Base-by-base conservation (phyloP, 148 eudicot genomes). In the Nyssa sinensis region DNA sequence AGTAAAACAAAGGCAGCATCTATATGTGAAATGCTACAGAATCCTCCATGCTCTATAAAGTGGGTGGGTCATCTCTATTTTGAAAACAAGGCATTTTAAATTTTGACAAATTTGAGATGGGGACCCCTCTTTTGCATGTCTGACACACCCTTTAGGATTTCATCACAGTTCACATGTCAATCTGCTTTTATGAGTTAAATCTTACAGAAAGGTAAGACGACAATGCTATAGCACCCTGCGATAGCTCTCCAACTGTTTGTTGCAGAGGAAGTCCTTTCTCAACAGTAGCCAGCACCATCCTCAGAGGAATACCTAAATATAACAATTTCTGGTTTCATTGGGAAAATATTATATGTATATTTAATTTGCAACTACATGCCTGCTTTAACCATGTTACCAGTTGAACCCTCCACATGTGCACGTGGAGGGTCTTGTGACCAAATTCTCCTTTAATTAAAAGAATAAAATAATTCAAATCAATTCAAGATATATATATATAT, bases 121-220 rank as follows among this genome's bases (percentile, higher is more conserved):
- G 5, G 59, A n/a, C 24, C 0, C 59, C 3, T 55, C 1, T 55
- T 0, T 55, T 17, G 59, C 59, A 55, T n/a, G 21, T 17, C 17
- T 55, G 19, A 55, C 59, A 55, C 7, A 55, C 4, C 2, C 24
- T 19, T 7, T 19, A 44, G 51, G 24, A 55, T 55, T 1, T 55
- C 9, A 55, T 57, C 31, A 17, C 5, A 55, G 69, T 47, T 47
- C 59, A 61, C 28, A 33, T 32, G 27, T 49, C 69, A 32, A 68
- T 25, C 23, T 35, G 27, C 28, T 53, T 47, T 34, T 37, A 62
- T 51, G 30, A 57, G 49, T 39, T 34, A 71, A 67, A 55, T 60
- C 97, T 87, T 83, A 92, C 97, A 51, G 86, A 80, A 74, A 81
- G 78, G 75, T 87, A 82, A 5, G 88, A 81, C 16, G 85, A 80